Evolutionary conservation across 331 rosid species (phyloP).

Genomic region (Acacia concinna): DNA sequence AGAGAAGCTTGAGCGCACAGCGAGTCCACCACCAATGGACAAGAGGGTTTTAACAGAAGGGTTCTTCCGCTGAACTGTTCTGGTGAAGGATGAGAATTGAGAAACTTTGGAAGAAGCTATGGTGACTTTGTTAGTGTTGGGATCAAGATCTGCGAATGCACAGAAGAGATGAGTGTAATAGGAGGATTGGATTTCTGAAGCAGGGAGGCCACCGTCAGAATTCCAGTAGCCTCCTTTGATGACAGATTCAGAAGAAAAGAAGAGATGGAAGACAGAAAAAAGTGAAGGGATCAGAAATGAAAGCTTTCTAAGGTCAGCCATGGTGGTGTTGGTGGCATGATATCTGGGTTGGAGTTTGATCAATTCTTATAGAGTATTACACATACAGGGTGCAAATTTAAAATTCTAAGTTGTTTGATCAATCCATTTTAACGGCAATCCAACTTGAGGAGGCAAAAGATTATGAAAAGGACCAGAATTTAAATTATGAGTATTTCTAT

Average conservation of each 20-base stretch:
- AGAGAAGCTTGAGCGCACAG: neutral
- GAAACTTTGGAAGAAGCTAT: neutral
- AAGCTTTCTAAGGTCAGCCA: neutral
- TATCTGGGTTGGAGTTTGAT: neutral
- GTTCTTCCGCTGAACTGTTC: neutral
- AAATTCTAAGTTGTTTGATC: neutral
- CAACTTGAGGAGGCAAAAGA: neutral
- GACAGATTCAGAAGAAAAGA: neutral
- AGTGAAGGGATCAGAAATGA: neutral
- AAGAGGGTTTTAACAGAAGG: slow-evolving; percentile 10
- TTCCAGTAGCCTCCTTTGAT: slow-evolving; percentile 6
- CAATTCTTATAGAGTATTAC: neutral
- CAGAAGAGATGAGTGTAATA: neutral
- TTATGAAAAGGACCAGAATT: neutral
- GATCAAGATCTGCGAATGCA: slow-evolving; percentile 6
- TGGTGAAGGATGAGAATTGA: slow-evolving; percentile 3
- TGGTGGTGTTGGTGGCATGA: neutral
- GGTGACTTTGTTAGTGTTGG: neutral
- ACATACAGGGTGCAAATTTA: neutral
- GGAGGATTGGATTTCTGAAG: slow-evolving; percentile 2
- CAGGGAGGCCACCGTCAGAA: neutral
- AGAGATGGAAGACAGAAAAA: neutral
- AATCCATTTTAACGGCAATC: neutral
- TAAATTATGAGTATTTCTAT: neutral
- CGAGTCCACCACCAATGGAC: neutral